A percentile compares a stretch with the other conserved stretches of the same genome.
These are phyloP conservation scores for Camillea tinctor DNA, from an alignment of 2,329 filamentous ascomycete genomes.

Conservation along the genomic window DNA sequence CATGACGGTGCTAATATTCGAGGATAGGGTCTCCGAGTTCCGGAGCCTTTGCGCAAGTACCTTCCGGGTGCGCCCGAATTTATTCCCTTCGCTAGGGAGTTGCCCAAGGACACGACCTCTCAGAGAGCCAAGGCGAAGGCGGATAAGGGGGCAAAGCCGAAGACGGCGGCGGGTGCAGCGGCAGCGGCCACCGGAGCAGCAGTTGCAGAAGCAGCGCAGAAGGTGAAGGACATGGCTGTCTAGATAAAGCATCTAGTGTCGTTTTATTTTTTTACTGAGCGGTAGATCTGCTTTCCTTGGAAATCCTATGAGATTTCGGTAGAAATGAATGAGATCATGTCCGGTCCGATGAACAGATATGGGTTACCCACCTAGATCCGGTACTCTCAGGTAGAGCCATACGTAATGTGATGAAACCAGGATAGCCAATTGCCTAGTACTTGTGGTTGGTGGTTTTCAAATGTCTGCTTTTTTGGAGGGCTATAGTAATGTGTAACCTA, in stretches of 20 bases:
- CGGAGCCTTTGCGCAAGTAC: conserved; percentile 63
- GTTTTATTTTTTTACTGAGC: background rate
- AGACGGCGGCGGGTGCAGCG: conserved; percentile 22
- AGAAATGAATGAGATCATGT: background rate
- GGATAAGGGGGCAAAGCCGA: conserved; percentile 26
- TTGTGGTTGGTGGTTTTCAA: background rate
- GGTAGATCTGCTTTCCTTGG: background rate
- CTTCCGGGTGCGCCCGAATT: conserved; percentile 87
- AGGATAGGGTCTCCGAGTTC: conserved; percentile 61
- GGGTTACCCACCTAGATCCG: background rate
- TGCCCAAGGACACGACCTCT: conserved; percentile 71
- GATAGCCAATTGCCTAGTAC: background rate
- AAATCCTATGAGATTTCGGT: conserved; percentile 1
- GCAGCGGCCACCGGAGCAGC: conserved; percentile 21
- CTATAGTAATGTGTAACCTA: too few relatives aligned
- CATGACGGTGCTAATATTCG: background rate
- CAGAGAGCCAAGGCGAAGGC: conserved; percentile 48
- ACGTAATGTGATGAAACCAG: background rate
- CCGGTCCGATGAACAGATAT: background rate
- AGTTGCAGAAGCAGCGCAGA: conserved; percentile 26
- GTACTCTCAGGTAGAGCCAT: background rate
- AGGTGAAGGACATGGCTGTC: conserved; percentile 28
- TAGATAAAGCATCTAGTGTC: conserved; percentile 10
- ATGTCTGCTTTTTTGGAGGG: too few relatives aligned
- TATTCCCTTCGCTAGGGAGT: conserved; percentile 80